phyloP scores from a whole-genome alignment of 2,329 filamentous ascomycete species.

The Penicillium sp. region DNA sequence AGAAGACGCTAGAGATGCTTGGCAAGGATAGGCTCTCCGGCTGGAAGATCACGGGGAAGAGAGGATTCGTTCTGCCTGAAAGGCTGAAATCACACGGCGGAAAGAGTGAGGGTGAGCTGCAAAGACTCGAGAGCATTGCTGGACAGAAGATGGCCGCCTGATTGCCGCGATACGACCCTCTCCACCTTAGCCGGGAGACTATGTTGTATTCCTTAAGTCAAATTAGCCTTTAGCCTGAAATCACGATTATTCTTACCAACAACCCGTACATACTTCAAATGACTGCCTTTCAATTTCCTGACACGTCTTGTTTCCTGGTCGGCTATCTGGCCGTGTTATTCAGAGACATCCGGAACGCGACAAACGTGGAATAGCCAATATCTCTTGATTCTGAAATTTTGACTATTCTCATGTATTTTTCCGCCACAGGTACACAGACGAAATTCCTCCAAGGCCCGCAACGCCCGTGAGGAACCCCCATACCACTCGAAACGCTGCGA shows the following conservation, averaged over 20 bases:
- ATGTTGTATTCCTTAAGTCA: neutral
- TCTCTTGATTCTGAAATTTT: neutral
- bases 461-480: slow-evolving; percentile 31
- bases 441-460: slow-evolving; percentile 27
- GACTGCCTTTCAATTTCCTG: neutral
- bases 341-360: neutral
- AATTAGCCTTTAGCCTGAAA: slow-evolving; percentile 5
- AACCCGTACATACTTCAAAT: neutral
- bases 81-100: slow-evolving; percentile 36
- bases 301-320: neutral
- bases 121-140: neutral
- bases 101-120: slow-evolving; percentile 44
- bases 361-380: neutral
- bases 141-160: neutral
- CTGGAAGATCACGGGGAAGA: slow-evolving; percentile 50
- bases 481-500: slow-evolving; percentile 24
- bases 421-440: slow-evolving; percentile 22
- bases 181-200: neutral
- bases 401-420: neutral
- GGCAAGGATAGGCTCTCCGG: slow-evolving; percentile 47
- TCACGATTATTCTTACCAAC: neutral
- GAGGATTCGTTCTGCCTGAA: slow-evolving; percentile 49
- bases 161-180: neutral
- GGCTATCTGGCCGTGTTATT: neutral
- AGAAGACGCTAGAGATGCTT: slow-evolving; percentile 52